Conservation (phyloP, 176 grass and related monocot genomes). For the Carex scoparia region DNA sequence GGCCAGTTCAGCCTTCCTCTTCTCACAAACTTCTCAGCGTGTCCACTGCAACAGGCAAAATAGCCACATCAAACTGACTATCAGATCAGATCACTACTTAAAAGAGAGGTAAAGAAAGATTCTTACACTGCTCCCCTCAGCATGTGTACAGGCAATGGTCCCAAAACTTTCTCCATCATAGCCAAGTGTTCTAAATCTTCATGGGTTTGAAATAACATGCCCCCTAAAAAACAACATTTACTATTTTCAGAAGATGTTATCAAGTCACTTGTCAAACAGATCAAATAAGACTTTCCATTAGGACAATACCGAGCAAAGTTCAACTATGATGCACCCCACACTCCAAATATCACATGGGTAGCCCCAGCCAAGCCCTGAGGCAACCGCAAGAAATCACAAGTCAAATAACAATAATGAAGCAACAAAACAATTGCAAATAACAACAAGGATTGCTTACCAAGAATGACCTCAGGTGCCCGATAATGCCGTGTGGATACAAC, state of each 20-base stretch:
- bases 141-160: no score
- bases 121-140: no score
- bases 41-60: conserved; percentile 37
- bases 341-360: conserved; percentile 54
- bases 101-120: neutral
- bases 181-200: conserved; percentile 45
- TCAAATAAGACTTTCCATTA: neutral
- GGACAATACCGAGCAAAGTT: conserved; percentile 69
- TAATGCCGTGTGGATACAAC: conserved; percentile 90
- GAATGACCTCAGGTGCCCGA: conserved; percentile 82
- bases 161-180: conserved; percentile 26
- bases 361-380: no score
- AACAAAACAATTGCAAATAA: neutral
- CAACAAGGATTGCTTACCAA: conserved; percentile 39
- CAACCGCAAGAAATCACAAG: no score
- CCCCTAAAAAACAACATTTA: conserved; percentile 9
- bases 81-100: neutral
- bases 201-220: conserved; percentile 35
- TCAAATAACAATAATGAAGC: conserved; percentile 3
- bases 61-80: neutral
- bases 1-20: conserved; percentile 69
- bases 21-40: conserved; percentile 63
- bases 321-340: conserved; percentile 80
- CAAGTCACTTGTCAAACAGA: neutral
- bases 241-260: neutral